Conservation (phyloP, 1,284 basidiomycete genomes). For the Cryptococcus floricola region DNA sequence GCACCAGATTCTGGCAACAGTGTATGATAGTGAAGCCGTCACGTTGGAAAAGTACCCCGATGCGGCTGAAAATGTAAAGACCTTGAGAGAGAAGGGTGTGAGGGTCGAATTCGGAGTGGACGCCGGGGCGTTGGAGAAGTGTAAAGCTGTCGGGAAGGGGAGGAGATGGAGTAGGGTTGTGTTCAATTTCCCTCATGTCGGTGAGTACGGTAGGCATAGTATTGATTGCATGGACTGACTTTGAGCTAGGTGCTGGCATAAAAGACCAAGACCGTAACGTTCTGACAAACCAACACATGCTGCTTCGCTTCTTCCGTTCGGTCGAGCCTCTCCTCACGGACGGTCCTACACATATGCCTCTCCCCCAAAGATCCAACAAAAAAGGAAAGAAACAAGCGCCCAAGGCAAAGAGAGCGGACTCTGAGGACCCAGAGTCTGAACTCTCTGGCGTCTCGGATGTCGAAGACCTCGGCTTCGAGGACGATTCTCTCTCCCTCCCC, state of each 20-base stretch:
- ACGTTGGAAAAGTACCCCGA: slow-evolving; percentile 84
- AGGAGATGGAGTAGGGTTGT: slow-evolving; percentile 71
- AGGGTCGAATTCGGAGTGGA: slow-evolving; percentile 80
- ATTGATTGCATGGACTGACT: neutral
- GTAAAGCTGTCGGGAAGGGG: slow-evolving; percentile 42
- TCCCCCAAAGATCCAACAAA: slow-evolving; percentile 8
- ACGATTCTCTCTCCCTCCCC: slow-evolving; percentile 51
- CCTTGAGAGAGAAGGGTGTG: slow-evolving; percentile 60
- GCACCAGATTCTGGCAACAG: slow-evolving; percentile 74
- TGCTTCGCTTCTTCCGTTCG: slow-evolving; percentile 78
- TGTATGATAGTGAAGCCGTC: slow-evolving; percentile 74
- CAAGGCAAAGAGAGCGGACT: slow-evolving; percentile 45
- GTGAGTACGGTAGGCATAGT: slow-evolving; percentile 52
- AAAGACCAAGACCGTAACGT: slow-evolving; percentile 93
- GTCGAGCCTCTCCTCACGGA: slow-evolving; percentile 61
- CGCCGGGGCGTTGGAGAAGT: slow-evolving; percentile 69
- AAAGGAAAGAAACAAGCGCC: slow-evolving; percentile 25
- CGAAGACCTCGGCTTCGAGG: slow-evolving; percentile 16
- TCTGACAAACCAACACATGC: slow-evolving; percentile 80
- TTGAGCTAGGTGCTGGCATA: slow-evolving; percentile 73
- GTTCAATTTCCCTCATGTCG: slow-evolving; percentile 97
- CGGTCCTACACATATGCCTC: slow-evolving; percentile 48
- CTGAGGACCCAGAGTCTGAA: slow-evolving; percentile 48
- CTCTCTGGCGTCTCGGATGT: slow-evolving; percentile 54
- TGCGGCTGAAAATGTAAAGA: slow-evolving; percentile 60